Conservation (phyloP, 306 rosid species). For the Cicer chorassanicum region DNA sequence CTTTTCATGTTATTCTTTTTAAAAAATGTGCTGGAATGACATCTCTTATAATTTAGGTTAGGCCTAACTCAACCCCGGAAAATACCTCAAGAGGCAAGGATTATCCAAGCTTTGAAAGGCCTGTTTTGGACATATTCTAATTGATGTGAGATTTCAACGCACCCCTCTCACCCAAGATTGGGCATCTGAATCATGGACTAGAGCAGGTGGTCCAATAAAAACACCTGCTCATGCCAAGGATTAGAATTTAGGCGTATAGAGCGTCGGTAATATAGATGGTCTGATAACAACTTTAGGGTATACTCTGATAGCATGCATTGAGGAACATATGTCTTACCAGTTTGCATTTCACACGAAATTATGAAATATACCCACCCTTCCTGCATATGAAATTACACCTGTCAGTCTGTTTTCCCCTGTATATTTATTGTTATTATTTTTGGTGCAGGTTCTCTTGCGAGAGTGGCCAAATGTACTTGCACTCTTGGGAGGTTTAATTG, state of each 20-base stretch:
- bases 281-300: background rate
- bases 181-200: background rate
- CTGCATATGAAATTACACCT: constrained; percentile 14
- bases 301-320: constrained; percentile 3
- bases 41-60: background rate
- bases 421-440: constrained; percentile 26
- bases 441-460: constrained; percentile 84
- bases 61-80: background rate
- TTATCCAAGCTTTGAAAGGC: background rate
- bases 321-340: constrained; percentile 4
- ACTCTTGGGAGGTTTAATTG: constrained; percentile 88
- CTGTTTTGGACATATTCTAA: background rate
- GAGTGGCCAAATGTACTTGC: constrained; percentile 99
- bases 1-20: background rate
- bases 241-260: background rate
- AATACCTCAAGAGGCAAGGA: background rate
- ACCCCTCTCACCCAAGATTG: background rate
- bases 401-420: constrained; percentile 12
- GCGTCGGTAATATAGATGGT: background rate
- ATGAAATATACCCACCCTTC: constrained; percentile 15
- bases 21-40: background rate
- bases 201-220: background rate
- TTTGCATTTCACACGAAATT: constrained; percentile 30
- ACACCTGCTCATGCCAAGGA: background rate
- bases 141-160: background rate